Conservation (phyloP, 2,329 filamentous ascomycete genomes). For the Coniochaeta sp. region DNA sequence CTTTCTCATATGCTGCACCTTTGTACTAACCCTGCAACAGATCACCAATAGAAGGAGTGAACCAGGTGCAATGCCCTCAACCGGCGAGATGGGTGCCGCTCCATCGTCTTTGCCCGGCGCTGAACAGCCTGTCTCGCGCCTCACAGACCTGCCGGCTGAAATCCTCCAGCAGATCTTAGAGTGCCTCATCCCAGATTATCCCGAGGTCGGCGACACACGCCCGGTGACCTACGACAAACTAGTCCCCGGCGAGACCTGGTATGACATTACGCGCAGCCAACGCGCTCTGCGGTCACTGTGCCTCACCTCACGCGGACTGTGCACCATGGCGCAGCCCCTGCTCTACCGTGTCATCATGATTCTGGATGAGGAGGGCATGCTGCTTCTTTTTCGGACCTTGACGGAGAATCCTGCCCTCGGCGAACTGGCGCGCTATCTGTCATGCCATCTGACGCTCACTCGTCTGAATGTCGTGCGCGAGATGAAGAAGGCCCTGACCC, state of each 20-base stretch:
- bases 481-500: constrained; percentile 7
- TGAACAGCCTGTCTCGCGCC: background rate
- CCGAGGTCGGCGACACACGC: constrained; percentile 17
- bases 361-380: constrained; percentile 11
- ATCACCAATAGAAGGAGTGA: background rate
- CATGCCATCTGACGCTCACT: constrained; percentile 16
- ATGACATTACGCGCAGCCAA: constrained; percentile 15
- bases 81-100: background rate
- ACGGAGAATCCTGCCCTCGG: constrained; percentile 10
- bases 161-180: constrained; percentile 12
- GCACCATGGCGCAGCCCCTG: constrained; percentile 10
- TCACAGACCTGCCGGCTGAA: constrained; percentile 9
- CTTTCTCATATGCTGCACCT: background rate
- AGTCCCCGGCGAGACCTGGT: constrained; percentile 16
- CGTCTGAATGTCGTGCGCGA: constrained; percentile 10
- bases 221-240: constrained; percentile 17
- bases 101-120: background rate
- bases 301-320: constrained; percentile 10
- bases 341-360: constrained; percentile 15
- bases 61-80: background rate
- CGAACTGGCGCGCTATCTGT: constrained; percentile 12
- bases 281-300: constrained; percentile 14
- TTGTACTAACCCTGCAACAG: background rate
- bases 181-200: constrained; percentile 11
- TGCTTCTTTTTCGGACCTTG: constrained; percentile 17